Evolutionary conservation across 2,329 filamentous ascomycete genomes (phyloP).

Genomic region (Diaporthe longicolla): DNA sequence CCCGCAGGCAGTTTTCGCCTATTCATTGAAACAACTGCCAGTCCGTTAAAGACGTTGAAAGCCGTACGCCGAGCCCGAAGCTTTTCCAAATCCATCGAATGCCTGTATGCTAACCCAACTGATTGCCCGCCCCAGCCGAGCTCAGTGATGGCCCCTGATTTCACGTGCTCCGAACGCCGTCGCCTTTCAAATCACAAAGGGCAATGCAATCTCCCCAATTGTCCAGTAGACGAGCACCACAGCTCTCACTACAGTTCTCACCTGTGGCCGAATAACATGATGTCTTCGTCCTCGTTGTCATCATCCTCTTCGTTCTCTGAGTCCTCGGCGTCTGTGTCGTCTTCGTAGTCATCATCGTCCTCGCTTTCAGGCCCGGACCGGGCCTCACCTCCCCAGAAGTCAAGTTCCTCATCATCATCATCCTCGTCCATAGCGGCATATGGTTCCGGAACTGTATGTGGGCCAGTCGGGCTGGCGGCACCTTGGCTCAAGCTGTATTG

Average conservation of each 20-base stretch:
- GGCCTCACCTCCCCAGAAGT: constrained; percentile 57
- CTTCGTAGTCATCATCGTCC: constrained; percentile 63
- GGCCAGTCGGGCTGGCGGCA: background rate
- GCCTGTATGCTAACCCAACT: constrained; percentile 31
- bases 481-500: background rate
- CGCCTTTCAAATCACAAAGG: constrained; percentile 33
- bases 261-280: constrained; percentile 65
- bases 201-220: constrained; percentile 26
- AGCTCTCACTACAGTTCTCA: constrained; percentile 44
- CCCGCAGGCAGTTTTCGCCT: background rate
- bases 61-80: constrained; percentile 14
- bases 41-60: constrained; percentile 15
- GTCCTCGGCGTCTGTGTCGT: constrained; percentile 58
- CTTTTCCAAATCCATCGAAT: constrained; percentile 28
- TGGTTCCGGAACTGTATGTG: constrained; percentile 8
- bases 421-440: constrained; percentile 31
- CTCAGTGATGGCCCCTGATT: background rate
- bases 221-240: background rate
- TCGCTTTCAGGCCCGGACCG: constrained; percentile 50
- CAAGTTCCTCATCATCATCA: constrained; percentile 69
- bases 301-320: constrained; percentile 60
- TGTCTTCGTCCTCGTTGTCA: constrained; percentile 65
- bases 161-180: constrained; percentile 35
- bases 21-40: background rate
- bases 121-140: background rate